Evolutionary conservation across 805 yeast species (phyloP), one percentile per base, ranked within the genome.

Genomic region (Nematodospora valgi): DNA sequence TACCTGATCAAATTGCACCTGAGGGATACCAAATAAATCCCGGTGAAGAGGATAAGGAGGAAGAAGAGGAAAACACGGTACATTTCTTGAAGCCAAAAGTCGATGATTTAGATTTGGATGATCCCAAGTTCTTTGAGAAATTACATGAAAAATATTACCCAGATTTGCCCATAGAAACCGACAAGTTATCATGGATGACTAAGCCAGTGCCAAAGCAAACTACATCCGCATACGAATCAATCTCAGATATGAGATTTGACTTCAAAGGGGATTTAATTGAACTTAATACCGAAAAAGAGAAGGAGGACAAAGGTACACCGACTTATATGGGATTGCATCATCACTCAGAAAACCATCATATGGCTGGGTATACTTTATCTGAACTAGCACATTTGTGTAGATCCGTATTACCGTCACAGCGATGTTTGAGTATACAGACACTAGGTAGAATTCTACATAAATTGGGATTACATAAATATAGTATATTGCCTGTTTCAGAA

Each of bases 101-200:
- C 2, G 45, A 43, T 2, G 62, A 56, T 15, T 45, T 82, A 22
- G 88, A 85, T 46, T 56, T 86, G 5, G 67, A 83, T 49, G 95
- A 83, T 56, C 93, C 94, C 1, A 71, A 81, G 8, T 89, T 89
- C 54, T 73, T 79, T 45, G 80, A 80, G 18, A 82, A 87, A 50
- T 62, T 93, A 34, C 93, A 88, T 49, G 83, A 79, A 17, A 85
- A 84, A 51, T 91, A 78, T 60, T 93, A 80, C 60, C 97, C 99
- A 1, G 91, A 88, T 45, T 65, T 93, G 33, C 96, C 96, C 2
- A 78, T 69, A 31, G 95, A 93, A 45, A 74, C 86, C 0, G 80
- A 77, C 26, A 83, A 86, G 48, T 58, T 93, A 38, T 84, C 88
- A 40, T 93, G 99, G 99, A 89, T 89, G 96, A 74, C 81, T 38